Evolutionary conservation across 2,329 filamentous ascomycete genomes (phyloP).

Genomic region (Pseudogymnoascus sp.): DNA sequence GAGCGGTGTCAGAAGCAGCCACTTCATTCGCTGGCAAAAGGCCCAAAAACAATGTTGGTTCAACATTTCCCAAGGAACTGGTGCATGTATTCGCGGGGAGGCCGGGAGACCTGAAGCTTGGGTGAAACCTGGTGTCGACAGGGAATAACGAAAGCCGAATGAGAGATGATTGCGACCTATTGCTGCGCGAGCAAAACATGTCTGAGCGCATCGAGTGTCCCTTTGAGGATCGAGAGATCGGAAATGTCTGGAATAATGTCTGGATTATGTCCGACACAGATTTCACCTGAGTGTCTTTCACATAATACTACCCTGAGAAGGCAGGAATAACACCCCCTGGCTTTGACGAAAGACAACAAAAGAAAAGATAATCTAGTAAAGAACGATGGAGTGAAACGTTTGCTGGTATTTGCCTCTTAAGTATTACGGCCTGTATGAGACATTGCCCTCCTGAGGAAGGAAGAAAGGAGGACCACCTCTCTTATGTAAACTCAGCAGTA

Average conservation of each 20-base stretch:
- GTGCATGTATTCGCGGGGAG: neutral
- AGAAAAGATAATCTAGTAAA: neutral
- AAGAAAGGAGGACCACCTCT: neutral
- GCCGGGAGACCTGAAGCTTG: neutral
- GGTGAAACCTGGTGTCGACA: neutral
- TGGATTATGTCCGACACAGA: neutral
- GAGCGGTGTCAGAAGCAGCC: neutral
- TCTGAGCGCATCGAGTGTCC: neutral
- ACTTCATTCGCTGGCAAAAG: conserved; percentile 2
- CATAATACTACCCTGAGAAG: neutral
- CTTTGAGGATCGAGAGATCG: neutral
- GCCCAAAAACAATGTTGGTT: neutral
- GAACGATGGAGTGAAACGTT: no score
- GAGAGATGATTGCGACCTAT: neutral
- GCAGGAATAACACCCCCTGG: neutral
- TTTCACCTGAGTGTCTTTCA: neutral
- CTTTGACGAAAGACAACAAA: neutral
- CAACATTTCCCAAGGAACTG: neutral
- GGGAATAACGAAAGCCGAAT: neutral
- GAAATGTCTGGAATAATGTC: neutral
- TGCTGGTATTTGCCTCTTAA: neutral
- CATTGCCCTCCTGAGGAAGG: neutral
- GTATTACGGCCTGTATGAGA: neutral
- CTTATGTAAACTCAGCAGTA: no score
- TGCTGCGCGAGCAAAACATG: neutral